Conservation (phyloP, 164 flowering plant species). For the Vitis vinifera region DNA sequence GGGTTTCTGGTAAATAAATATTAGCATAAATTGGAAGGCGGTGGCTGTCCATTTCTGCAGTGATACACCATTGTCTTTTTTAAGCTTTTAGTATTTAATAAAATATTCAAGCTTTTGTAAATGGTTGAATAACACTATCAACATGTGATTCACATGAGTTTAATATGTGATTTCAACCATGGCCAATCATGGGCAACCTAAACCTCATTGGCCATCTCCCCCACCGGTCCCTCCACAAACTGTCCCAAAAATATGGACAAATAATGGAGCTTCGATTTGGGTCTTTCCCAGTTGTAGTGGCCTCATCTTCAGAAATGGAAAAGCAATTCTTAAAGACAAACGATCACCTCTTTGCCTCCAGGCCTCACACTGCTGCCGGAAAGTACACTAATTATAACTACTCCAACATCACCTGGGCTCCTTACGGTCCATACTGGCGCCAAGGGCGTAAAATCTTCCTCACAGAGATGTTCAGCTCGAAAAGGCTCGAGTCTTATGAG, state of each 20-base stretch:
- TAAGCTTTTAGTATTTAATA: no score
- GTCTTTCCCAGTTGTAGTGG: slow-evolving; percentile 20
- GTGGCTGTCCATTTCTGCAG: no score
- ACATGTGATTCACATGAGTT: no score
- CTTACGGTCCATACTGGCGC: no score
- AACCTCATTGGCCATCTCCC: slow-evolving; percentile 30
- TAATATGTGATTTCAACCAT: neutral
- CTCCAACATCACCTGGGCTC: neutral
- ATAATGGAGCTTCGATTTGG: slow-evolving; percentile 28
- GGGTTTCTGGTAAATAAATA: no score
- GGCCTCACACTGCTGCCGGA: slow-evolving; percentile 25
- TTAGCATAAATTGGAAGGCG: no score
- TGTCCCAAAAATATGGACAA: slow-evolving; percentile 26
- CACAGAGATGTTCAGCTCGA: neutral
- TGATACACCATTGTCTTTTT: no score
- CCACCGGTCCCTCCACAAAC: slow-evolving; percentile 24
- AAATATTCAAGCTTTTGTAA: no score
- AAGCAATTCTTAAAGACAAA: slow-evolving; percentile 15
- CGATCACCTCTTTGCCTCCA: slow-evolving; percentile 17
- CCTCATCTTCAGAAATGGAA: slow-evolving; percentile 21
- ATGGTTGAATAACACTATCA: no score
- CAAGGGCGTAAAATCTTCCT: no score
- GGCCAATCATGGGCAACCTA: slow-evolving; percentile 36
- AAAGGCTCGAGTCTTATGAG: slow-evolving; percentile 24
- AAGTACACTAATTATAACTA: slow-evolving; percentile 27